Evolutionary conservation across 768 basidiomycete genomes (phyloP), one percentile per base, ranked within the genome.

Genomic region (Lyophyllum decastes): DNA sequence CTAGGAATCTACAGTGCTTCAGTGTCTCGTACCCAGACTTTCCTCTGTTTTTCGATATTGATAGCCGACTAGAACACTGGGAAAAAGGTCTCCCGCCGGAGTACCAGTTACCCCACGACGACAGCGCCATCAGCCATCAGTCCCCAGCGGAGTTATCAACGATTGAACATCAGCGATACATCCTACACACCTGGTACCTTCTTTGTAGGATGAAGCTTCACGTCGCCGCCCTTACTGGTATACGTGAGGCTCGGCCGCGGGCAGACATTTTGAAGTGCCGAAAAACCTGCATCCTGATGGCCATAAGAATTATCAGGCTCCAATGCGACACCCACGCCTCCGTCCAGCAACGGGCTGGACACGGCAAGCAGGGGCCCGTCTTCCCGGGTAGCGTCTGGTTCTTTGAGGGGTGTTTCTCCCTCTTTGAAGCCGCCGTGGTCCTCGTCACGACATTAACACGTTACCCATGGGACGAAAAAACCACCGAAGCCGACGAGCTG

Each of bases 361-460:
- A 68, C 26, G 62, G 49, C 26, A 52, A 61, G 26, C 62, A 57
- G 45, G 61, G 50, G 24, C 64, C 63, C 24, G 54, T 62, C 11
- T 69, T 71, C 43, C 70, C 72, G 24, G 75, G 72, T 19, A 70
- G 60, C 58, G 69, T 67, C 57, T 79, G 77, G 76, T 72, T 72
- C 52, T 79, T 78, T 59, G 73, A 73, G 57, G 78, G 76, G 5
- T 79, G 75, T 57, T 74, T 76, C 63, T 74, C 76, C 8, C 68
- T 81, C 11, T 78, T 80, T 59, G 81, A 82, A 64, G 79, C 77
- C 26, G 73, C 77, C 16, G 74, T 83, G 52, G 76, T 77, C 55
- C 73, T 82, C 21, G 68, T 77, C 34, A 76, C 77, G 22, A 76
- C 73, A 12, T 62, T 78, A 51, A 68, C 77, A 16, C 76, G 76